These are phyloP conservation scores for Dichotomocladium elegans DNA, from an alignment of 371 early-diverging fungal genomes.

Conservation along the genomic window DNA sequence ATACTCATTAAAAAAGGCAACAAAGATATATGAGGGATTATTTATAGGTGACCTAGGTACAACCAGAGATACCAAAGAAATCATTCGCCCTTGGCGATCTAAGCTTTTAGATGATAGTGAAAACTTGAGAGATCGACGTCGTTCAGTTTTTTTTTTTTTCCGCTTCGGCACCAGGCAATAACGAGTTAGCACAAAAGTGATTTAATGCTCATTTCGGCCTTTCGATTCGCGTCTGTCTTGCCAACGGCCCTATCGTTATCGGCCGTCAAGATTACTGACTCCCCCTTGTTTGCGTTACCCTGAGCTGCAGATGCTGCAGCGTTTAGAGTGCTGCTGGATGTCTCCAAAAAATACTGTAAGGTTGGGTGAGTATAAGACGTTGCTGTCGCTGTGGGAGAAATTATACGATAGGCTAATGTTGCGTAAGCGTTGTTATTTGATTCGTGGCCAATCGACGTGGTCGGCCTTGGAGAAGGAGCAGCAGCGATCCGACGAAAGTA, in stretches of 20 bases:
- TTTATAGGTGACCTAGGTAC: too few relatives aligned
- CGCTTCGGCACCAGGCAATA: neutral
- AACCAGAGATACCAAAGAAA: neutral
- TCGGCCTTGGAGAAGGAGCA: neutral
- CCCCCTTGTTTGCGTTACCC: neutral
- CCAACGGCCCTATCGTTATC: constrained; percentile 17
- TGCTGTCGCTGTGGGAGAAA: constrained; percentile 4
- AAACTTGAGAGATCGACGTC: neutral
- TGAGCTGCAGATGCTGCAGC: constrained; percentile 23
- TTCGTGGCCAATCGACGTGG: neutral
- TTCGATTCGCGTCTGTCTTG: constrained; percentile 17
- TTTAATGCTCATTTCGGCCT: constrained; percentile 22
- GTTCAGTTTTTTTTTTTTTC: neutral
- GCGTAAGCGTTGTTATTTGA: neutral
- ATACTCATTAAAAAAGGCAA: too few relatives aligned
- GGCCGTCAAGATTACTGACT: constrained; percentile 7
- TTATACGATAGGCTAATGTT: neutral
- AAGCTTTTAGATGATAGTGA: neutral
- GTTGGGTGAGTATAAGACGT: constrained; percentile 25
- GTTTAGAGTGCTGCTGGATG: constrained; percentile 25
- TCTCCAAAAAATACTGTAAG: constrained; percentile 24
- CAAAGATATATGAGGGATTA: too few relatives aligned
- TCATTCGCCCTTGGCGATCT: too few relatives aligned
- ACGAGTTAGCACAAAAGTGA: constrained; percentile 9
- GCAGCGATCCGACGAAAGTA: neutral